These are phyloP conservation scores for Paramecium sexaurelia DNA, from an alignment of 73 alveolate species.

Conservation along the genomic window DNA sequence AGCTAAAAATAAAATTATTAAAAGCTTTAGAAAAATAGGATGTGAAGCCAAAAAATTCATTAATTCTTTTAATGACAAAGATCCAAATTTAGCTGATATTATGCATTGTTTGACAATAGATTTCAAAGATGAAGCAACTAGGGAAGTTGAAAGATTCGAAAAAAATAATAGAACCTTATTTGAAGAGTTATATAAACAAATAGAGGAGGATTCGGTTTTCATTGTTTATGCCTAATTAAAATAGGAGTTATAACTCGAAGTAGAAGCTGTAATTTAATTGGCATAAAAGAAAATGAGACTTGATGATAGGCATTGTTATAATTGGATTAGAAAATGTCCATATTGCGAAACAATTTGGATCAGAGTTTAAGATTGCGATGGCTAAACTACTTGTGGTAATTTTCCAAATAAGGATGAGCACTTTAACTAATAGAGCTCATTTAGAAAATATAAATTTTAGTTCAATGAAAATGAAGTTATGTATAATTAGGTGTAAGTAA, in stretches of 20 bases:
- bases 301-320: neutral
- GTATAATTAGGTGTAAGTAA: no score
- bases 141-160: neutral
- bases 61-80: neutral
- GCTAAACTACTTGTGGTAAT: slow-evolving; percentile 23
- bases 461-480: neutral
- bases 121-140: neutral
- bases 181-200: neutral
- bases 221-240: slow-evolving; percentile 9
- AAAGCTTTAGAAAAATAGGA: neutral
- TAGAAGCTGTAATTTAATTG: neutral
- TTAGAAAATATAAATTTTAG: neutral
- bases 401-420: neutral
- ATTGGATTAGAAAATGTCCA: neutral
- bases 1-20: neutral
- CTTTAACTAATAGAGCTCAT: neutral
- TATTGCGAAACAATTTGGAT: slow-evolving; percentile 39
- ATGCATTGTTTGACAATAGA: neutral
- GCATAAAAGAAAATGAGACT: slow-evolving; percentile 15
- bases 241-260: neutral
- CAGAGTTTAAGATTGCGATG: slow-evolving; percentile 22
- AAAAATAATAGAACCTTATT: neutral
- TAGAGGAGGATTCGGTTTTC: neutral
- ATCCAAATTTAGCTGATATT: neutral
- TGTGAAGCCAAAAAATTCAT: no score